Evolutionary conservation across 768 basidiomycete genomes (phyloP).

Genomic region (Pulveroboletus sp.): DNA sequence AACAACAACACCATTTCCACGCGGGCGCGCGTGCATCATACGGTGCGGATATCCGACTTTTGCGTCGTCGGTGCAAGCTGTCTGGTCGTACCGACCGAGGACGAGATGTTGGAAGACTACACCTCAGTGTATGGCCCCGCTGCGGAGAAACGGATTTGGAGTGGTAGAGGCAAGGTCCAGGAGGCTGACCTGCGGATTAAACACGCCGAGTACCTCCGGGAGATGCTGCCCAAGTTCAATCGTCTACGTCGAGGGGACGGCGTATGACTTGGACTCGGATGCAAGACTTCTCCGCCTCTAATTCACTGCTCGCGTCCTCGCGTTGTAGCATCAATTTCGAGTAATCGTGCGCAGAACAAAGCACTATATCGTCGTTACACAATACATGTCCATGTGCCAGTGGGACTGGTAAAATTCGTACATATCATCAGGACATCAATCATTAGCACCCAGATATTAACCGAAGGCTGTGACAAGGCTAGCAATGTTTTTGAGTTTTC

Average conservation of each 20-base stretch:
- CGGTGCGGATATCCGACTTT: conserved; percentile 72
- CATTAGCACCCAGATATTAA: too few species aligned
- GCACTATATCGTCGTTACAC: background rate
- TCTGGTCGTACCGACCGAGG: conserved; percentile 73
- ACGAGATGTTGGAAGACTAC: conserved; percentile 77
- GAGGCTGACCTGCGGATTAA: conserved; percentile 82
- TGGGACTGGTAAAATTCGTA: too few species aligned
- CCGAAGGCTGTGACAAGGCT: too few species aligned
- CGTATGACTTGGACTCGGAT: conserved; percentile 28
- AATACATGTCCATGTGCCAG: too few species aligned
- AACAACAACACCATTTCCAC: conserved; percentile 85
- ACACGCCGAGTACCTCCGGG: conserved; percentile 87
- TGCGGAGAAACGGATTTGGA: conserved; percentile 78
- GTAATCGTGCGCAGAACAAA: background rate
- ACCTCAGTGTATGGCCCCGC: conserved; percentile 81
- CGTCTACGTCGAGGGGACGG: conserved; percentile 62
- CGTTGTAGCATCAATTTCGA: background rate
- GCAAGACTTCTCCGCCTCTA: too few species aligned
- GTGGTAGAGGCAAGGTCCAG: conserved; percentile 79
- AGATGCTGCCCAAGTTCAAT: conserved; percentile 91
- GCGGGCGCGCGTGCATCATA: conserved; percentile 79
- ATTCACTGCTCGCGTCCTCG: background rate
- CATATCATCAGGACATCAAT: too few species aligned
- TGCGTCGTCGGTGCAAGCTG: conserved; percentile 84
- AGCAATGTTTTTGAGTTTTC: too few species aligned